Percentiles rank a stretch among this genome's conserved stretches.
These are phyloP conservation scores for Hortiboletus flavorubellus DNA, from an alignment of 768 basidiomycete species.

Conservation along the genomic window DNA sequence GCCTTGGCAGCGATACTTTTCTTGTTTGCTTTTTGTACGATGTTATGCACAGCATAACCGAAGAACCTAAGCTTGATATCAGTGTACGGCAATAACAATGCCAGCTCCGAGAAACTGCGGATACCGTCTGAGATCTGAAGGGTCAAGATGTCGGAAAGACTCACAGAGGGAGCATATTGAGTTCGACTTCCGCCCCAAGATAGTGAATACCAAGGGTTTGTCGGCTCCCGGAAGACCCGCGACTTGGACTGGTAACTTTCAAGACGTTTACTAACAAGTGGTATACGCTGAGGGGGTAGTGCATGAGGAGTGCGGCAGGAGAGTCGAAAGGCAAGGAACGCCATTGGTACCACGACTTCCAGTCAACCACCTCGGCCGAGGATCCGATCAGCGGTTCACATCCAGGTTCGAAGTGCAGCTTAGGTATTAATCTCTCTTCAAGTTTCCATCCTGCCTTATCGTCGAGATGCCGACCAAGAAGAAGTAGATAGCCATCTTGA, in stretches of 20 bases:
- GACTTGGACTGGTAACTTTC: conserved; percentile 25
- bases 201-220: conserved; percentile 35
- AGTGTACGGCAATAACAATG: conserved; percentile 42
- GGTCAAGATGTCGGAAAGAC: conserved; percentile 9
- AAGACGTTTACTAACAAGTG: conserved; percentile 36
- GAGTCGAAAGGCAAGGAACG: conserved; percentile 41
- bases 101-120: conserved; percentile 44
- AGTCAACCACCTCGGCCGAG: conserved; percentile 33
- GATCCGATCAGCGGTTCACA: conserved; percentile 27
- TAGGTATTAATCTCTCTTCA: conserved; percentile 33
- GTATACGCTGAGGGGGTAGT: conserved; percentile 43
- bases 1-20: conserved; percentile 32
- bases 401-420: conserved; percentile 26
- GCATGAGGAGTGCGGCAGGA: conserved; percentile 43
- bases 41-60: conserved; percentile 31
- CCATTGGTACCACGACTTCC: conserved; percentile 47
- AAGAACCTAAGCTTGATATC: conserved; percentile 43
- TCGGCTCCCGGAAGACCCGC: conserved; percentile 19
- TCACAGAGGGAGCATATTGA: conserved; percentile 40
- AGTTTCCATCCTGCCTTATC: conserved; percentile 38
- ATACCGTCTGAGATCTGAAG: not conserved
- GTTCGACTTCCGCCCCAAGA: conserved; percentile 39
- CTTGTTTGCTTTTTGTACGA: conserved; percentile 32
- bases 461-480: conserved; percentile 31
- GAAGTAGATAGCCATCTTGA: conserved; percentile 33